phyloP scores from a whole-genome alignment of 345 rosid genomes.

The Dovyalis caffra region DNA sequence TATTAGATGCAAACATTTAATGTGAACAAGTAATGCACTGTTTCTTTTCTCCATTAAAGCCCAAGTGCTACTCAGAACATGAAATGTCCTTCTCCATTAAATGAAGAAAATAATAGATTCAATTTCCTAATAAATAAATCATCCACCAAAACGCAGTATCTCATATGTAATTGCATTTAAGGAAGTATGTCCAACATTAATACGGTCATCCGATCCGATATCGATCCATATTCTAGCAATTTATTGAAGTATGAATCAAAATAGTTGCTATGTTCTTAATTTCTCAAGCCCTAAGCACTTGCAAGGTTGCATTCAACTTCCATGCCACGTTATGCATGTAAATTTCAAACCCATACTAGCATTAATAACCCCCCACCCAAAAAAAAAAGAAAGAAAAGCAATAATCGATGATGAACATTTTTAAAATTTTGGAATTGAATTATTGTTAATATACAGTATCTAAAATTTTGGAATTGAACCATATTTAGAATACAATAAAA shows the following conservation, averaged over 20 bases:
- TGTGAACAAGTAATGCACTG: not conserved
- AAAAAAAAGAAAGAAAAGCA: no score
- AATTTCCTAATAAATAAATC: conserved; percentile 30
- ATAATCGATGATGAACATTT: no score
- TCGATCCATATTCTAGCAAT: not conserved
- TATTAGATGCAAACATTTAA: conserved; percentile 7
- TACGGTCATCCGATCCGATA: not conserved
- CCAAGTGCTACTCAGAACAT: conserved; percentile 7
- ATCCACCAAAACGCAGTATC: conserved; percentile 9
- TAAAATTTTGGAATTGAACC: no score
- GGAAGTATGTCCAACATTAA: conserved; percentile 24
- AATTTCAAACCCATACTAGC: not conserved
- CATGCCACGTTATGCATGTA: not conserved
- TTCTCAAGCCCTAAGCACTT: not conserved
- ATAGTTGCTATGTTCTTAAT: not conserved
- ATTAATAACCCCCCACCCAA: no score
- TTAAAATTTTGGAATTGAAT: not conserved
- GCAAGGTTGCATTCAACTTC: not conserved
- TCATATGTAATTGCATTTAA: conserved; percentile 27
- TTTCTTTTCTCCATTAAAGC: conserved; percentile 21
- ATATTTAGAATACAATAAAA: no score
- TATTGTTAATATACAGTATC: no score
- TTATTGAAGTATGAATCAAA: not conserved
- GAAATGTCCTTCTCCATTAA: conserved; percentile 9
- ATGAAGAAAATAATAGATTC: conserved; percentile 13